Percentiles rank a stretch among this genome's conserved stretches.
phyloP scores from a whole-genome alignment of 306 rosid genomes.

The Quercus alba region DNA sequence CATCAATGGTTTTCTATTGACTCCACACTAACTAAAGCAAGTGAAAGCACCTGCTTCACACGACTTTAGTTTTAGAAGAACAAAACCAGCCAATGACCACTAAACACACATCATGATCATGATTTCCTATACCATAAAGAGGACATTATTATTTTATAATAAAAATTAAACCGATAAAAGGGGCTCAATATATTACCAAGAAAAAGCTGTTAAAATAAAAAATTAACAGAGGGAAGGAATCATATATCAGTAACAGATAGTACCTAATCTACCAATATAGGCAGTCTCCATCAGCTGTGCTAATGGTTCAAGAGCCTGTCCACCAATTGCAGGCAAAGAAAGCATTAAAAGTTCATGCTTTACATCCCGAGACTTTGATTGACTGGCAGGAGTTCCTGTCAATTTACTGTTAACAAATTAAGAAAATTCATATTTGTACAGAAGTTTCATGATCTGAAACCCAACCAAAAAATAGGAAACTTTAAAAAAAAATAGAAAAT shows the following conservation, averaged over 20 bases:
- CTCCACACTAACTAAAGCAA: not conserved
- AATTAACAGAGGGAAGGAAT: not conserved
- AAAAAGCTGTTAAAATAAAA: not conserved
- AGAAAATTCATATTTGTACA: not conserved
- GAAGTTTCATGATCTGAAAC: not conserved
- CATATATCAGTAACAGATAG: not conserved
- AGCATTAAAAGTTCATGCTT: conserved; percentile 70
- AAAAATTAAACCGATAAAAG: not conserved
- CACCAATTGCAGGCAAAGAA: conserved; percentile 74
- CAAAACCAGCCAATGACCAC: not conserved
- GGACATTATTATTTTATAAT: not conserved
- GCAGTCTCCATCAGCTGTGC: conserved; percentile 97
- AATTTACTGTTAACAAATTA: conserved; percentile 37
- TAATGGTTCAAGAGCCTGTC: conserved; percentile 92
- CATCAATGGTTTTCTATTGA: not conserved
- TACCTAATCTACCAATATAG: conserved; percentile 85
- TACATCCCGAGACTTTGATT: conserved; percentile 29
- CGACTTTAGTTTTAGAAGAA: not conserved
- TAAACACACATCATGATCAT: not conserved
- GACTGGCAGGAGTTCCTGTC: conserved; percentile 23
- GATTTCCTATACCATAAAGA: not conserved
- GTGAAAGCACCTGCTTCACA: not conserved
- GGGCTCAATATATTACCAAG: not conserved
- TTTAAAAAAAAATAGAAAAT: not conserved
- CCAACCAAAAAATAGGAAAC: not conserved